phyloP scores from a whole-genome alignment of 1,139 yeast species.

The Lodderomyces jiufengensis region DNA sequence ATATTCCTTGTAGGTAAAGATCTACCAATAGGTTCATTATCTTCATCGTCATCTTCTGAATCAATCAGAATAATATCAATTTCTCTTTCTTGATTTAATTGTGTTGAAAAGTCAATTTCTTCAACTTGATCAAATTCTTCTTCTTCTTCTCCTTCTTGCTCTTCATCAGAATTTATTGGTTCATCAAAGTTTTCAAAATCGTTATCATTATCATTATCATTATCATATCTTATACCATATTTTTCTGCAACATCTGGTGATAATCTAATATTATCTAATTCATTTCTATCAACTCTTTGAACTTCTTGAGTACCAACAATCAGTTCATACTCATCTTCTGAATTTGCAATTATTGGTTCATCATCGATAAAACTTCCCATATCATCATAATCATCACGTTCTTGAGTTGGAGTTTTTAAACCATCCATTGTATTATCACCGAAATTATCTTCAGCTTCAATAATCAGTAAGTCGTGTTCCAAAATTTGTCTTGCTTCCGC shows the following conservation, averaged over 20 bases:
- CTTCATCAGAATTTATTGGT: slow-evolving; percentile 21
- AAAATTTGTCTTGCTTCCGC: slow-evolving; percentile 11
- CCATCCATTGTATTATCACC: slow-evolving; percentile 42
- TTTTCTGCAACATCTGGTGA: slow-evolving; percentile 19
- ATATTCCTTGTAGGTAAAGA: background rate
- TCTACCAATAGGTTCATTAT: slow-evolving; percentile 1
- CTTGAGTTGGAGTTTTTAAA: slow-evolving; percentile 35
- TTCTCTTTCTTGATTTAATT: slow-evolving; percentile 43
- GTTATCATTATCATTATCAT: slow-evolving; percentile 9
- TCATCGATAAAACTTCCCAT: slow-evolving; percentile 35
- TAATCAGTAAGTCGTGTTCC: slow-evolving; percentile 5
- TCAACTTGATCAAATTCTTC: slow-evolving; percentile 23
- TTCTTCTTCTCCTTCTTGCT: slow-evolving; percentile 9
- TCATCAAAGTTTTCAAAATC: slow-evolving; percentile 17
- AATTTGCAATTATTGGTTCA: slow-evolving; percentile 11
- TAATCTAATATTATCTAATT: slow-evolving; percentile 24
- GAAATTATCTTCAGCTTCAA: slow-evolving; percentile 38
- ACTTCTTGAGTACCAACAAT: background rate
- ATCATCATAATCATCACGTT: slow-evolving; percentile 30
- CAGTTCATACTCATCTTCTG: slow-evolving; percentile 17
- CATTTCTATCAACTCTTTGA: slow-evolving; percentile 16
- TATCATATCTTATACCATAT: slow-evolving; percentile 26
- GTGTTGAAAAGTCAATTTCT: slow-evolving; percentile 35
- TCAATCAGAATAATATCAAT: slow-evolving; percentile 30
- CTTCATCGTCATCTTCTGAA: slow-evolving; percentile 30